Base-by-base conservation (phyloP, 371 early-diverging fungal species). In the Dinochytrium kinnereticum region DNA sequence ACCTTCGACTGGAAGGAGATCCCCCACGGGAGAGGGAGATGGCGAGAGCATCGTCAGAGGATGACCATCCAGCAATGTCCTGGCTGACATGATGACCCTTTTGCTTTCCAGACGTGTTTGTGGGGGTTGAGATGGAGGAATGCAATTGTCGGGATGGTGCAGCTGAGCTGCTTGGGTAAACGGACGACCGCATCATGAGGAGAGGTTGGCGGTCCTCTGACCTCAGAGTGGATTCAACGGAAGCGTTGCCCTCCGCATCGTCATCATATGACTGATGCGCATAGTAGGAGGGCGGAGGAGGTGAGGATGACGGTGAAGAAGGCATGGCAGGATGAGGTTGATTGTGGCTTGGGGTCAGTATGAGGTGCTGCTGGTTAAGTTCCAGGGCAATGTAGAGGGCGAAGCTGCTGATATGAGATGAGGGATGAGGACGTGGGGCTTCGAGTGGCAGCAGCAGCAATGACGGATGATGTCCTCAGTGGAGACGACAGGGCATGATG, bases 61-160 rank as follows among this genome's bases (percentile, higher is more conserved):
- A 53, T 21, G 55, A 53, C 55, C 55, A 53, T 15, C 55, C 55
- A 53, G 55, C 55, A 53, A 53, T 53, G 55, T 53, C 55, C 55
- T 53, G 55, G 26, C 26, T 13, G 26, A n/a, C n/a, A n/a, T n/a
- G n/a, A n/a, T n/a, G n/a, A n/a, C n/a, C n/a, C n/a, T n/a, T n/a
- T n/a, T 53, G 5, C 24, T 53, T 13, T 5, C 26, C n/a, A 53
- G 13, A 26, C 5, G n/a, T 24, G 5, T 24, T 53, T 53, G 55
- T 5, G 55, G 55, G 26, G 26, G 17, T 26, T 13, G n/a, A 26
- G 55, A 15, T n/a, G 55, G 26, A 13, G 44, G 19, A 44, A 44
- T 44, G 44, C 44, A 19, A 19, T 44, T 44, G 7, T 13, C 44
- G 44, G 44, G 19, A 44, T 7, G 44, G 44, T 44, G 44, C 19